Base-by-base conservation (phyloP, 306 rosid genomes). In the Quercus berberidifolia region DNA sequence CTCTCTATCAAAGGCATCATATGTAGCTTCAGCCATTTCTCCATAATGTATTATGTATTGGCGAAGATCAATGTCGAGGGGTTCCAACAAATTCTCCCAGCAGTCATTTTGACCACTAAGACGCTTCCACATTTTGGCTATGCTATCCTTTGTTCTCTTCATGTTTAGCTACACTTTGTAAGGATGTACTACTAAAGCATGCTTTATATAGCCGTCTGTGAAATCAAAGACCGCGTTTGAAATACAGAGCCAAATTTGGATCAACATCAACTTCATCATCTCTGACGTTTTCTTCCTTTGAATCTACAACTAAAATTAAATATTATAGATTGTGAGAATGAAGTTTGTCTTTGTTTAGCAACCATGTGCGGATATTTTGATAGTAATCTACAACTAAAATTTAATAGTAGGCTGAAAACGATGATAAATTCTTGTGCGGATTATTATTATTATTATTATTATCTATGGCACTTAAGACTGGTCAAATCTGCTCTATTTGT, bases 1-100 rank as follows among this genome's bases (percentile, higher is more conserved):
- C 35, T 93, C 91, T 3, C 83, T 49, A 83, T 90, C 85, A 74
- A 93, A 93, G 38, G 91, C 88, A 67, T 93, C 94, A 55, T 91
- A 91, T 2, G 93, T 80, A 1, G 98, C 89, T 76, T 89, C 89
- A 43, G 92, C 84, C 79, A 87, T 86, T 73, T 92, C 82, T 1
- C 97, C 93, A 14, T 90, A 91, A 82, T 89, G 94, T 57, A 93
- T 76, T 26, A 91, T 49, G 82, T 86, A 90, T 4, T 65, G 81
- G 1, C 98, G 84, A 64, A 93, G 98, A 74, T 93, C 87, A n/a
- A 81, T 85, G 71, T 88, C 74, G 13, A 90, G 85, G 17, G 94
- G 98, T 10, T 93, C 91, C 49, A 91, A 52, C 1, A 91, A 23
- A 70, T 80, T 88, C 74, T 88, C 51, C 94, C n/a, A n/a, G n/a